Percentiles rank a stretch among this genome's conserved stretches.
Conservation (phyloP, 441 rosid species). For the Euphorbia celastroides region DNA sequence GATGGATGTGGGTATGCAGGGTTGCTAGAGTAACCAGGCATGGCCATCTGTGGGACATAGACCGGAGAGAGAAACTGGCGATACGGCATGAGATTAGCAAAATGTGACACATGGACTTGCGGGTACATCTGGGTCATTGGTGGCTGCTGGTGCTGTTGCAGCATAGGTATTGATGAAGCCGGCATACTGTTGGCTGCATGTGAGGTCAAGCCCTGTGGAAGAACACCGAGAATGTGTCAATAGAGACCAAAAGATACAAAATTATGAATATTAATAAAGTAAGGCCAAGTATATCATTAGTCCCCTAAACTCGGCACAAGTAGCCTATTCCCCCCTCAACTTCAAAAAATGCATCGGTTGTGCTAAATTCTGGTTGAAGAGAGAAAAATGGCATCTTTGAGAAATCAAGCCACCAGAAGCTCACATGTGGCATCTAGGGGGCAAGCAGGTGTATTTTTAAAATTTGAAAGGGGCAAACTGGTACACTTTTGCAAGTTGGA, state of each 20-base stretch:
- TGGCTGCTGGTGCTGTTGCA: slow-evolving; percentile 69
- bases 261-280: neutral
- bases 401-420: too few species aligned
- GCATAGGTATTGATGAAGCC: slow-evolving; percentile 54
- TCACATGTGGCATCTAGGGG: too few species aligned
- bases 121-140: slow-evolving; percentile 81
- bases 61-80: slow-evolving; percentile 82
- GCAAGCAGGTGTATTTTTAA: too few species aligned
- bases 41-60: slow-evolving; percentile 81
- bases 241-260: neutral
- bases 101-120: slow-evolving; percentile 85
- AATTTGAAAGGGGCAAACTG: too few species aligned
- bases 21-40: slow-evolving; percentile 83
- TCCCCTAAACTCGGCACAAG: too few species aligned
- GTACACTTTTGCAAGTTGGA: too few species aligned
- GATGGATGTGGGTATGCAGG: slow-evolving; percentile 85
- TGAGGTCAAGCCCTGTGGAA: slow-evolving; percentile 38
- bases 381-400: too few species aligned
- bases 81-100: slow-evolving; percentile 71
- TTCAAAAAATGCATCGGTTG: too few species aligned
- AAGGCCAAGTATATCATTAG: too few species aligned
- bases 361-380: too few species aligned
- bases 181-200: slow-evolving; percentile 44
- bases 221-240: slow-evolving; percentile 4
- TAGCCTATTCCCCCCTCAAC: too few species aligned